phyloP scores from a whole-genome alignment of 2,329 filamentous ascomycete genomes.

The Coniochaeta sp. region DNA sequence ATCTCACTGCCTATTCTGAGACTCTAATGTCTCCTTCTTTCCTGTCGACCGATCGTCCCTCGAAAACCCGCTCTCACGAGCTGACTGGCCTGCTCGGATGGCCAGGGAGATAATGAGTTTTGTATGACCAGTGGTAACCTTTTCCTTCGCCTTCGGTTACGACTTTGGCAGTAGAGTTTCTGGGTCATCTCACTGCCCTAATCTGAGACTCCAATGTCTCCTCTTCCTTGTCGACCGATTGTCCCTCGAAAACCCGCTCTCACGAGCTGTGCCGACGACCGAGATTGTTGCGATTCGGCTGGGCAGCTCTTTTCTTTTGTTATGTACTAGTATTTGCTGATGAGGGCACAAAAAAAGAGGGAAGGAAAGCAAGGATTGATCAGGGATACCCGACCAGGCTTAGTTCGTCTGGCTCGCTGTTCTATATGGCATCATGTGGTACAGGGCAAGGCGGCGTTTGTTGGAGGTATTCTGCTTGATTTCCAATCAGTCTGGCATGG shows the following conservation, averaged over 20 bases:
- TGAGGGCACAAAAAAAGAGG: background rate
- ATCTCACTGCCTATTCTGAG: background rate
- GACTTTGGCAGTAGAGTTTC: background rate
- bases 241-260: background rate
- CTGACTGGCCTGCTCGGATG: background rate
- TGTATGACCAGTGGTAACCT: background rate
- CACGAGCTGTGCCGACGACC: background rate
- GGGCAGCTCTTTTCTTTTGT: background rate
- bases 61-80: background rate
- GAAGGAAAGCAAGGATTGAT: background rate
- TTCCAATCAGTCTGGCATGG: background rate
- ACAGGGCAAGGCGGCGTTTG: background rate
- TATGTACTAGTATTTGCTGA: background rate
- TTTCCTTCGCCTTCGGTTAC: background rate
- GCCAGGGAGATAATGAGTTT: background rate
- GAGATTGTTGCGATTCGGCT: background rate
- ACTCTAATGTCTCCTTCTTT: background rate
- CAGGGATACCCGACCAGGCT: background rate
- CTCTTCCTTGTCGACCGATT: background rate
- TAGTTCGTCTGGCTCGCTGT: background rate
- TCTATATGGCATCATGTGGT: background rate
- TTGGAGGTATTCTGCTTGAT: background rate
- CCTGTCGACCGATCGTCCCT: background rate
- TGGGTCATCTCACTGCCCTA: background rate
- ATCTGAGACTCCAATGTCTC: background rate